Evolutionary conservation across 148 eudicot species (phyloP).

Genomic region (Heliamphora exappendiculata): DNA sequence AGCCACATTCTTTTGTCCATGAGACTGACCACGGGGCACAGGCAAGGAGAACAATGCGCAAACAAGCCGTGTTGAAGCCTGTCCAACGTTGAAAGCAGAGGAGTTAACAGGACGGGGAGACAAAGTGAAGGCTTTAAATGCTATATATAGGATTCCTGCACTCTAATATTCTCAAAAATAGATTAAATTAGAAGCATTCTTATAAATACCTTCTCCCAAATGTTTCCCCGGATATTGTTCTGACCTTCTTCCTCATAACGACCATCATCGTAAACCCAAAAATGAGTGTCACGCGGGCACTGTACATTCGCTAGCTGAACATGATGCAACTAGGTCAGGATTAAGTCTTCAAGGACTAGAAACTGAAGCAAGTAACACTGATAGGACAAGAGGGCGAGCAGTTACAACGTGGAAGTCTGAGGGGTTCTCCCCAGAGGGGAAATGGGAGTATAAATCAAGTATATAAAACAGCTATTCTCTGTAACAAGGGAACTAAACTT

Average conservation of each 20-base stretch:
- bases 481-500: background rate
- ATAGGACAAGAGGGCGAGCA: background rate
- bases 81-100: too few relatives aligned
- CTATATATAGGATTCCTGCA: constrained; percentile 10
- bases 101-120: too few relatives aligned
- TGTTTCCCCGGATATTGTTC: constrained; percentile 93
- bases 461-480: background rate
- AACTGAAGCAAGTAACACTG: background rate
- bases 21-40: constrained; percentile 78
- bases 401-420: background rate
- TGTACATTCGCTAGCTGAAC: constrained; percentile 88
- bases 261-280: constrained; percentile 99
- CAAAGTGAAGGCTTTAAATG: constrained; percentile 9
- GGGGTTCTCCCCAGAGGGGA: background rate
- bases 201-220: constrained; percentile 88
- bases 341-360: background rate
- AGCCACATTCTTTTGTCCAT: constrained; percentile 66
- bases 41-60: constrained; percentile 84
- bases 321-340: constrained; percentile 3
- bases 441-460: background rate
- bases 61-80: constrained; percentile 84
- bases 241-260: constrained; percentile 99
- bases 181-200: background rate
- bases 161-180: background rate
- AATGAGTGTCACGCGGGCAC: constrained; percentile 98